Percentiles rank a stretch among this genome's conserved stretches.
Conservation (phyloP, 2,329 filamentous ascomycete genomes). For the Lecanosticta acicola region DNA sequence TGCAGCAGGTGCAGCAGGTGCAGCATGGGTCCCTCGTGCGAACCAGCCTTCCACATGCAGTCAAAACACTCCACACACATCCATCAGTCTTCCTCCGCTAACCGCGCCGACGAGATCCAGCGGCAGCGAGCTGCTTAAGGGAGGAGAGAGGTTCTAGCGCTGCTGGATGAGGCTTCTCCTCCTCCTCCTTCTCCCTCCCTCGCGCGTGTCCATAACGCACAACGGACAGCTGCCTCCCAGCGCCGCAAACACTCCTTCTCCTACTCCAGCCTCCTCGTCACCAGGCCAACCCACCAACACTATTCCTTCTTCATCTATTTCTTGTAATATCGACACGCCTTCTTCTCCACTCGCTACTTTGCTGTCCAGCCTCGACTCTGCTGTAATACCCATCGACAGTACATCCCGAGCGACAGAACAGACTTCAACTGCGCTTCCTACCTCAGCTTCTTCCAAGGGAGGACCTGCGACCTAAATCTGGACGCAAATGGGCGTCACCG, state of each 20-base stretch:
- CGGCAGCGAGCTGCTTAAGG: too few relatives aligned
- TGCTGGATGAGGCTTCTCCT: slow-evolving; percentile 18
- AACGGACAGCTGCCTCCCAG: slow-evolving; percentile 8
- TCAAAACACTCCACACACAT: too few relatives aligned
- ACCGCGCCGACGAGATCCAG: slow-evolving; percentile 10
- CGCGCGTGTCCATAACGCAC: slow-evolving; percentile 15
- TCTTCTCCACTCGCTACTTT: slow-evolving; percentile 2
- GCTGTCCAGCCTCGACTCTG: slow-evolving; percentile 1
- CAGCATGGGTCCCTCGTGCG: slow-evolving; percentile 19
- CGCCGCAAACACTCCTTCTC: slow-evolving; percentile 10
- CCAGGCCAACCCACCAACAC: slow-evolving; percentile 1
- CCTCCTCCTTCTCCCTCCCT: slow-evolving; percentile 12
- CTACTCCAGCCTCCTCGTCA: slow-evolving; percentile 1
- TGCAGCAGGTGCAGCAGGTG: slow-evolving; percentile 21
- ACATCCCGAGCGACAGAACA: background rate
- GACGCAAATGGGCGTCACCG: background rate
- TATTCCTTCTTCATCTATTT: slow-evolving; percentile 11
- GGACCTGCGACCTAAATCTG: too few relatives aligned
- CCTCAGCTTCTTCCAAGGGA: too few relatives aligned
- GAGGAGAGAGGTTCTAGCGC: slow-evolving; percentile 17
- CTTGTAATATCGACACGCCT: slow-evolving; percentile 9
- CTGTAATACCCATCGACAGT: background rate
- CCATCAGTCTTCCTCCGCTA: slow-evolving; percentile 4
- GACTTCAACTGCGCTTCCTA: background rate
- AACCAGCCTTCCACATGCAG: too few relatives aligned